Percentiles rank a stretch among this genome's conserved stretches.
Conservation (phyloP, 139 green algal species). For the Closterium sp. region DNA sequence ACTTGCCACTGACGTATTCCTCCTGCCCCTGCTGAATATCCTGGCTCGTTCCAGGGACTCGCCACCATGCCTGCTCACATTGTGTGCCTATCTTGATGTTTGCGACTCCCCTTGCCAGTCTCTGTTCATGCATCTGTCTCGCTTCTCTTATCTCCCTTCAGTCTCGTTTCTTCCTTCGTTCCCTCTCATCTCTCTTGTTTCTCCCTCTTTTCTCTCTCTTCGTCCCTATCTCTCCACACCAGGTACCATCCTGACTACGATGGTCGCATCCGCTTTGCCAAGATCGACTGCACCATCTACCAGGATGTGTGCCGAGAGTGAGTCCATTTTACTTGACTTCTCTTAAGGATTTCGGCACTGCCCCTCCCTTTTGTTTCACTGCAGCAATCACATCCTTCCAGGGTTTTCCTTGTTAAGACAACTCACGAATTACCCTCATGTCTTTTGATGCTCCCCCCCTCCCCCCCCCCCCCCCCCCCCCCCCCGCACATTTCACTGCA, state of each 20-base stretch:
- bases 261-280: conserved; percentile 83
- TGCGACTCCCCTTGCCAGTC: too few species aligned
- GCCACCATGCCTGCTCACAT: not conserved
- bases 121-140: not conserved
- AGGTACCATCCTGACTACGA: conserved; percentile 64
- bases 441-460: not conserved
- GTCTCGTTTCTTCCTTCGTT: not conserved
- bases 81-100: not conserved
- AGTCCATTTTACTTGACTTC: not conserved
- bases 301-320: conserved; percentile 72
- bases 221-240: not conserved
- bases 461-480: not conserved
- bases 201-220: not conserved
- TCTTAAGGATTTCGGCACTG: too few species aligned
- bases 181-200: not conserved
- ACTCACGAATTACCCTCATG: too few species aligned
- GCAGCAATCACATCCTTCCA: too few species aligned
- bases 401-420: too few species aligned
- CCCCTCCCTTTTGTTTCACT: too few species aligned
- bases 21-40: too few species aligned
- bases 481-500: not conserved
- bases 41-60: too few species aligned
- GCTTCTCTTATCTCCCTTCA: not conserved
- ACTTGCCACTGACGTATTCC: too few species aligned
- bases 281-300: conserved; percentile 92